phyloP scores from a whole-genome alignment of 164 flowering plant genomes.

The Berberis vulgaris region DNA sequence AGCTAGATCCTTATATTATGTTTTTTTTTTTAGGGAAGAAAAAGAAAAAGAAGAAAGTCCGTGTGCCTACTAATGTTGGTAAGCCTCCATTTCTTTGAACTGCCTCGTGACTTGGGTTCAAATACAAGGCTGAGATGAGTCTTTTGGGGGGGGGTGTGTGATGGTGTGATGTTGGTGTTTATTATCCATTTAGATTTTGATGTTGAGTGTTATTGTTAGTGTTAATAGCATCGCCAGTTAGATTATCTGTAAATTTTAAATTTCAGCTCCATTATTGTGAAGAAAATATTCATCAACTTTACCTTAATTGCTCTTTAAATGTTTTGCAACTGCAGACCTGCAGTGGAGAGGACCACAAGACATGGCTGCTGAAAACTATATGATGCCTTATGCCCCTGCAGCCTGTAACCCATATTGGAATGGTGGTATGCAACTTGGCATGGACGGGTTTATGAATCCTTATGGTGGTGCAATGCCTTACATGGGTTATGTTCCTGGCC shows the following conservation, averaged over 20 bases:
- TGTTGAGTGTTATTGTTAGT: too few relatives aligned
- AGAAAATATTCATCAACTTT: too few relatives aligned
- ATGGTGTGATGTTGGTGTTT: too few relatives aligned
- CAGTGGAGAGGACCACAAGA: slow-evolving; percentile 65
- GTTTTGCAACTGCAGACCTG: slow-evolving; percentile 39
- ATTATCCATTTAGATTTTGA: too few relatives aligned
- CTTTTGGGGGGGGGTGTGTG: too few relatives aligned
- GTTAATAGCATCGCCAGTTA: too few relatives aligned
- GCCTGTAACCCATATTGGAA: slow-evolving; percentile 60
- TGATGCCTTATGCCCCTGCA: slow-evolving; percentile 59
- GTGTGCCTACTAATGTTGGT: slow-evolving; percentile 53
- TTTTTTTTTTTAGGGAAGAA: slow-evolving; percentile 54
- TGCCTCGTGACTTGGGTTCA: too few relatives aligned
- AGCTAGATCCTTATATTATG: background rate
- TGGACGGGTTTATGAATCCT: slow-evolving; percentile 54
- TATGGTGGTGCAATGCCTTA: slow-evolving; percentile 57
- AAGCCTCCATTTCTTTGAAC: slow-evolving; percentile 8
- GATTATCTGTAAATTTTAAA: too few relatives aligned
- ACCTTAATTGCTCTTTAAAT: background rate
- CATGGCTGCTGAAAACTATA: slow-evolving; percentile 47
- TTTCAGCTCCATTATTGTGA: too few relatives aligned
- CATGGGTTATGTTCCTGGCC: slow-evolving; percentile 52
- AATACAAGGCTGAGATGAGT: too few relatives aligned
- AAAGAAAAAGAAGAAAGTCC: slow-evolving; percentile 79
- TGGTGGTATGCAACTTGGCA: slow-evolving; percentile 58